A percentile compares a stretch with the other conserved stretches of the same genome.
Evolutionary conservation across 176 grass and related monocot species (phyloP).

Genomic region (Eremochloa ophiuroides): DNA sequence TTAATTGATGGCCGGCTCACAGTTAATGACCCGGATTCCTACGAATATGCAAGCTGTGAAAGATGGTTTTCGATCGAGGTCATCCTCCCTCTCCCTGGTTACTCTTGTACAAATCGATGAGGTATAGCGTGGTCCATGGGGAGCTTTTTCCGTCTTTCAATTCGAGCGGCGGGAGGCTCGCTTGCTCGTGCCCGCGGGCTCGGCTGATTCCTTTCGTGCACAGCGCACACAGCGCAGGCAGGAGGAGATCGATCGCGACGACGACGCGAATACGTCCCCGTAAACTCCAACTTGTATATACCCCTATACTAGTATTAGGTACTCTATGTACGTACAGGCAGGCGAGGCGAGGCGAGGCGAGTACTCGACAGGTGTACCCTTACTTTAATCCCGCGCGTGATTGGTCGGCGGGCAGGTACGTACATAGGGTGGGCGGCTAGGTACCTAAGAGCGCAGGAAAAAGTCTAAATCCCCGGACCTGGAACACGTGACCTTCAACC

Average conservation of each 20-base stretch:
- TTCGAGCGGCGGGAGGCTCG: not conserved
- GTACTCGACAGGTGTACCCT: not conserved
- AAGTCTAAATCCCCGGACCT: too few relatives aligned
- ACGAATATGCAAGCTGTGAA: not conserved
- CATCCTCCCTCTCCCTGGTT: not conserved
- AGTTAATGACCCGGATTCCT: not conserved
- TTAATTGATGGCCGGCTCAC: too few relatives aligned
- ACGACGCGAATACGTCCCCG: not conserved
- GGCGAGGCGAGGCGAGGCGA: not conserved
- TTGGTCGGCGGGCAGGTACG: not conserved
- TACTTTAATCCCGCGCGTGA: conserved; percentile 14
- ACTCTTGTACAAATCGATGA: not conserved
- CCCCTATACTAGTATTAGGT: too few relatives aligned
- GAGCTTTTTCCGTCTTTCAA: not conserved
- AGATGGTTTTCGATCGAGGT: not conserved
- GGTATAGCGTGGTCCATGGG: conserved; percentile 13
- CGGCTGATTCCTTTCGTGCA: not conserved
- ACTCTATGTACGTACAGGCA: too few relatives aligned
- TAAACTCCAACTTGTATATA: not conserved
- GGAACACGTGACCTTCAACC: too few relatives aligned
- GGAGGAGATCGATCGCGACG: not conserved
- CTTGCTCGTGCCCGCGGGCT: too few relatives aligned
- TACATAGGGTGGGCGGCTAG: not conserved
- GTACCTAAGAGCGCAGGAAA: too few relatives aligned
- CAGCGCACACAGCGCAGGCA: not conserved